These are phyloP conservation scores for Calamus simplicifolius DNA, from an alignment of 176 grass and related monocot genomes.

Conservation along the genomic window DNA sequence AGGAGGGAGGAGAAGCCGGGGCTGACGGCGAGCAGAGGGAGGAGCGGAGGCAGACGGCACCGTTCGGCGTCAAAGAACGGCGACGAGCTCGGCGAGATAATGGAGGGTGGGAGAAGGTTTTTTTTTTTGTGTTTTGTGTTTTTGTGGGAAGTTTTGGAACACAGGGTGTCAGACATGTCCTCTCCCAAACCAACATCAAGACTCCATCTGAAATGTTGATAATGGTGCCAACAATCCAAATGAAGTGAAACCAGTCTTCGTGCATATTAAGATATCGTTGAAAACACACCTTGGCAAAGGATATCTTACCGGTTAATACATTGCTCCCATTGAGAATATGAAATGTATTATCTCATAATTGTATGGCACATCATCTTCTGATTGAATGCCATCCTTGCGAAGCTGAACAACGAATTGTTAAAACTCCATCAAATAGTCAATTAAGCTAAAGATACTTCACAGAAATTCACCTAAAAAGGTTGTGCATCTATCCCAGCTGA, in stretches of 20 bases:
- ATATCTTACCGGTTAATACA: conserved; percentile 69
- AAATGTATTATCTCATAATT: conserved; percentile 77
- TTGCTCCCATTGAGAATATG: conserved; percentile 87
- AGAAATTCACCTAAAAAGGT: too few relatives aligned
- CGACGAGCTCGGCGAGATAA: too few relatives aligned
- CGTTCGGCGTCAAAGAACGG: too few relatives aligned
- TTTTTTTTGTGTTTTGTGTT: too few relatives aligned
- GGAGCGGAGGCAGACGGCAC: too few relatives aligned
- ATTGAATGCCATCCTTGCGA: conserved; percentile 32
- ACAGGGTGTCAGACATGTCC: too few relatives aligned
- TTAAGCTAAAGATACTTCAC: too few relatives aligned
- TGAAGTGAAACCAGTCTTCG: neutral
- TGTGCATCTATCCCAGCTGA: conserved; percentile 72
- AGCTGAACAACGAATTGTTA: conserved; percentile 40
- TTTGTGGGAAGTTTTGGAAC: too few relatives aligned
- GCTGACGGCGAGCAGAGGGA: too few relatives aligned
- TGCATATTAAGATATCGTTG: neutral
- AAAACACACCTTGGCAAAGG: conserved; percentile 1
- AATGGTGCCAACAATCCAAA: neutral
- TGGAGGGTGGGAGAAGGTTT: too few relatives aligned
- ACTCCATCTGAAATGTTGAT: conserved; percentile 51
- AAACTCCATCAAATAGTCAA: neutral
- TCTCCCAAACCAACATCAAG: conserved; percentile 90
- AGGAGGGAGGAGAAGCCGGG: too few relatives aligned
- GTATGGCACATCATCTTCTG: conserved; percentile 65